phyloP scores from a whole-genome alignment of 129 eudicot genomes.

The Chrysanthemum makinoi region DNA sequence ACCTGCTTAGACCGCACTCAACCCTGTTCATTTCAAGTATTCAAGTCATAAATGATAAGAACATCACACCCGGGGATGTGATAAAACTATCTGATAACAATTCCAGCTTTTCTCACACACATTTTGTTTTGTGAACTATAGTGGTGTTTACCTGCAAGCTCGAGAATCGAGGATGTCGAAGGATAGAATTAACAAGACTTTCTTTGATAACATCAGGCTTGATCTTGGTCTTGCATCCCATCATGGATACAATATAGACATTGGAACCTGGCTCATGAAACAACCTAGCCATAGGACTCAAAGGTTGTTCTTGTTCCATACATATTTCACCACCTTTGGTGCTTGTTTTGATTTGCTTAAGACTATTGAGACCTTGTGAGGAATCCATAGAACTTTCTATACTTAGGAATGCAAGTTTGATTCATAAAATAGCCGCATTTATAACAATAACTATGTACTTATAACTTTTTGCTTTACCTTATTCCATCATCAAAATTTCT shows the following conservation, averaged over 20 bases:
- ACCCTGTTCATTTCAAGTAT: no score
- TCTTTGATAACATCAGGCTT: conserved; percentile 36
- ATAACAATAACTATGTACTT: conserved; percentile 19
- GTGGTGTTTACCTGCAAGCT: conserved; percentile 41
- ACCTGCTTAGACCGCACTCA: no score
- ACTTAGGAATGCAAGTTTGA: conserved; percentile 7
- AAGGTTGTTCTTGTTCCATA: conserved; percentile 29
- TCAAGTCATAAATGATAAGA: no score
- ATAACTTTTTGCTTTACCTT: conserved; percentile 9
- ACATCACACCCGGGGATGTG: no score
- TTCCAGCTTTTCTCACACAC: neutral
- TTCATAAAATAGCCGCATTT: conserved; percentile 17
- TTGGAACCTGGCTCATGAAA: conserved; percentile 51
- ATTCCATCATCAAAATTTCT: conserved; percentile 5
- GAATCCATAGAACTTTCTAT: conserved; percentile 20
- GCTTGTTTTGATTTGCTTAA: conserved; percentile 31
- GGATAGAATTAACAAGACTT: conserved; percentile 29
- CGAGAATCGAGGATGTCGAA: conserved; percentile 49
- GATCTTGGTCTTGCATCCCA: conserved; percentile 40
- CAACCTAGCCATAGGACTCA: conserved; percentile 45
- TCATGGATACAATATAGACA: conserved; percentile 38
- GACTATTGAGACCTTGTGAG: conserved; percentile 19
- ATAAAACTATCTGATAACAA: neutral
- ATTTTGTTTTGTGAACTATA: neutral
- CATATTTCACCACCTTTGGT: conserved; percentile 19